phyloP scores from a whole-genome alignment of 192 early-diverging fungal species.

The Glomus cerebriforme region DNA sequence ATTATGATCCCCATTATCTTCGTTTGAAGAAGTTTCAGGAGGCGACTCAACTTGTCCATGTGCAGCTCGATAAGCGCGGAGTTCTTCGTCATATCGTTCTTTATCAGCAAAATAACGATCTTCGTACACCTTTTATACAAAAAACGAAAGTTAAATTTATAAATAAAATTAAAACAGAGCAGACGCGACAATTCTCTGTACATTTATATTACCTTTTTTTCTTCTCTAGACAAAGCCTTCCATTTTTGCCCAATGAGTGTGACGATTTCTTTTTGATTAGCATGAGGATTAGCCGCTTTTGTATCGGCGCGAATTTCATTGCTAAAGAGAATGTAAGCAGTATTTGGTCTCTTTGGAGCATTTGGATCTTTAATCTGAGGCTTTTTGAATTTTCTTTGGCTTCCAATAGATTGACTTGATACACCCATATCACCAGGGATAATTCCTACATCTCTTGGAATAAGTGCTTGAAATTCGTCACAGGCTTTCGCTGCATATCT shows the following conservation, averaged over 20 bases:
- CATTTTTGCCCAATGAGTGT: slow-evolving; percentile 27
- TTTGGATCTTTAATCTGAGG: slow-evolving; percentile 71
- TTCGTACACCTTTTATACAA: slow-evolving; percentile 27
- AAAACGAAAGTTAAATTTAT: background rate
- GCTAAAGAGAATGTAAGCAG: slow-evolving; percentile 92
- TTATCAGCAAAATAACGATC: slow-evolving; percentile 31
- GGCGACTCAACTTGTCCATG: slow-evolving; percentile 29
- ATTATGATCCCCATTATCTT: slow-evolving; percentile 24
- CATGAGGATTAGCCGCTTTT: slow-evolving; percentile 79
- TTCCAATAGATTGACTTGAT: background rate
- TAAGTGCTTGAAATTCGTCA: slow-evolving; percentile 28
- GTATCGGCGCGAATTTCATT: slow-evolving; percentile 77
- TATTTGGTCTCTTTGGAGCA: slow-evolving; percentile 89
- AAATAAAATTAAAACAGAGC: background rate
- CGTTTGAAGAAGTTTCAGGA: slow-evolving; percentile 23
- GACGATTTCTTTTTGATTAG: slow-evolving; percentile 36
- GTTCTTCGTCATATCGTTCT: slow-evolving; percentile 34
- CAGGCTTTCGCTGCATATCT: slow-evolving; percentile 25
- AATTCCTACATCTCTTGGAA: slow-evolving; percentile 23
- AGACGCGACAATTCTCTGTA: background rate
- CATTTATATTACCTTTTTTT: slow-evolving; percentile 16
- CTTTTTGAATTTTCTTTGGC: slow-evolving; percentile 17
- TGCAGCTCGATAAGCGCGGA: slow-evolving; percentile 28
- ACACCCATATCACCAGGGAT: background rate
- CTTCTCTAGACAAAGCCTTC: slow-evolving; percentile 26